A percentile compares a stretch with the other conserved stretches of the same genome.
phyloP scores from a whole-genome alignment of 208 protist species.

The Tritrichomonas musculus region DNA sequence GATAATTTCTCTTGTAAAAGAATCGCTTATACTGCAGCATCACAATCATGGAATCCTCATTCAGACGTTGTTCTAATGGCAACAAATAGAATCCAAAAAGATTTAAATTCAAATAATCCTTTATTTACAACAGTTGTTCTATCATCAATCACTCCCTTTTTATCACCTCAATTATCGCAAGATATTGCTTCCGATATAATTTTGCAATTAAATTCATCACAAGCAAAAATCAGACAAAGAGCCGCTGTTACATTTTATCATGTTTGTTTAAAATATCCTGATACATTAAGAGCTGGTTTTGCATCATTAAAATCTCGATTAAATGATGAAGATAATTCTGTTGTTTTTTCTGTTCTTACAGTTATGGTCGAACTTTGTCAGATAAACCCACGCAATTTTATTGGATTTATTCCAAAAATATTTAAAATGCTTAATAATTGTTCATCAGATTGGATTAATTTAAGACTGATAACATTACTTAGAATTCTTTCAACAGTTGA shows the following conservation, averaged over 20 bases:
- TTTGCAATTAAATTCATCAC: not conserved
- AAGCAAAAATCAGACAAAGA: slow-evolving; percentile 23
- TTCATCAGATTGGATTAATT: not conserved
- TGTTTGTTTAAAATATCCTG: not conserved
- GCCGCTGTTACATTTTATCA: slow-evolving; percentile 5
- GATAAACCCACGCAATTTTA: not conserved
- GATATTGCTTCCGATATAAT: not conserved
- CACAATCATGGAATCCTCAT: not conserved
- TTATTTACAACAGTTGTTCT: not conserved
- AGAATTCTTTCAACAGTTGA: not conserved
- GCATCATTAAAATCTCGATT: not conserved
- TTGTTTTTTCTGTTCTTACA: not conserved
- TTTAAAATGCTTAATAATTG: slow-evolving; percentile 3
- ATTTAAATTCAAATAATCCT: not conserved
- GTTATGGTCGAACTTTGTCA: not conserved
- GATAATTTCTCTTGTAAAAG: slow-evolving; percentile 18
- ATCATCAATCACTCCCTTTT: not conserved
- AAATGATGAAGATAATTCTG: not conserved
- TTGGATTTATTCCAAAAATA: slow-evolving; percentile 12
- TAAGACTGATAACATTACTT: not conserved
- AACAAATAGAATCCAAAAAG: not conserved
- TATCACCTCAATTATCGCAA: not conserved
- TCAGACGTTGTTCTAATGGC: slow-evolving; percentile 9
- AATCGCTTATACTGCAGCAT: not conserved
- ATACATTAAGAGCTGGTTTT: not conserved